Conservation (phyloP, 2,329 filamentous ascomycete genomes). For the Clonostachys byssicola region DNA sequence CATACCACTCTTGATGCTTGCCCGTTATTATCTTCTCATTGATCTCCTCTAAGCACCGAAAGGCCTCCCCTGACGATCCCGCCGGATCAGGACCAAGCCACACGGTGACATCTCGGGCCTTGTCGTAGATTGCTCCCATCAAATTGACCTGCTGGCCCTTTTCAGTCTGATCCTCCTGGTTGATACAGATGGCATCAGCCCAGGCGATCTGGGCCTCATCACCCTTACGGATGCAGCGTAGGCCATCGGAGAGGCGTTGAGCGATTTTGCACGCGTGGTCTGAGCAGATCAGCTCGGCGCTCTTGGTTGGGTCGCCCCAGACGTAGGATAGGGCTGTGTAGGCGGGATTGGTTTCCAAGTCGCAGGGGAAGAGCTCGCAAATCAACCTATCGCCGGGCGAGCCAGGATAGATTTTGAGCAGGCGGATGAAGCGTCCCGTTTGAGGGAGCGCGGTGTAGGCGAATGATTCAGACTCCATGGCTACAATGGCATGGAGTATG, state of each 20-base stretch:
- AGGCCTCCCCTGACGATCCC: too few relatives aligned
- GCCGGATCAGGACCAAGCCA: neutral
- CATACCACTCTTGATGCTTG: too few relatives aligned
- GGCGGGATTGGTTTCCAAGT: neutral
- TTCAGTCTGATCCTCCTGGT: slow-evolving; percentile 3
- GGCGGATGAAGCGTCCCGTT: too few relatives aligned
- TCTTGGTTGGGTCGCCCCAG: slow-evolving; percentile 4
- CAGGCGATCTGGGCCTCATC: neutral
- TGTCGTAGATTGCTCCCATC: slow-evolving; percentile 1
- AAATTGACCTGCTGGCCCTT: slow-evolving; percentile 1
- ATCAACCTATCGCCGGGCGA: too few relatives aligned
- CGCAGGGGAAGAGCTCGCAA: too few relatives aligned
- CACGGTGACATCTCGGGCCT: neutral
- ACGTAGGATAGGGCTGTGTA: slow-evolving; percentile 6
- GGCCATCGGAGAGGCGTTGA: neutral
- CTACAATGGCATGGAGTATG: too few relatives aligned
- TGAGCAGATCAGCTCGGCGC: neutral
- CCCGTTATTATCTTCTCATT: too few relatives aligned
- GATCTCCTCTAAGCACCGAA: too few relatives aligned
- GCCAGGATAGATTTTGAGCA: too few relatives aligned
- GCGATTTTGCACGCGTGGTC: neutral
- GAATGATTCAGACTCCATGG: too few relatives aligned
- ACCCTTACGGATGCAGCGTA: neutral
- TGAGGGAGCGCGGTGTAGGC: too few relatives aligned
- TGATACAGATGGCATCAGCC: slow-evolving; percentile 5